phyloP scores from a whole-genome alignment of 2,329 filamentous ascomycete genomes.

The Fusarium sp. region DNA sequence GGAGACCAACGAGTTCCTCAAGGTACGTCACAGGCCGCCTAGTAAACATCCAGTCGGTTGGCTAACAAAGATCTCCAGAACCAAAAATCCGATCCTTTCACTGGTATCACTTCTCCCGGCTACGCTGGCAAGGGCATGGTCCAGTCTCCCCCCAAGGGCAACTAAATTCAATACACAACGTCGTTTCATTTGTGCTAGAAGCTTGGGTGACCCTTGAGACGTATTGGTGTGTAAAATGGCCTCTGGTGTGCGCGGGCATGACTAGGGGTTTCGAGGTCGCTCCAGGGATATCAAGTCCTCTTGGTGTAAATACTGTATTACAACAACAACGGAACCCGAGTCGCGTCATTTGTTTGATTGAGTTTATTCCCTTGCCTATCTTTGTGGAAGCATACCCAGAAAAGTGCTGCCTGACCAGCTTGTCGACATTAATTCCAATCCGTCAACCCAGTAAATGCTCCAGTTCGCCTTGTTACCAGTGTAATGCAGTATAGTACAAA shows the following conservation, averaged over 20 bases:
- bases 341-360: slow-evolving; percentile 49
- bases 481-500: background rate
- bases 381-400: slow-evolving; percentile 19
- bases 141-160: slow-evolving; percentile 71
- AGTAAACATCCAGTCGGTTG: background rate
- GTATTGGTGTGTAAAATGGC: slow-evolving; percentile 51
- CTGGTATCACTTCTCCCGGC: slow-evolving; percentile 81
- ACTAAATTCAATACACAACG: slow-evolving; percentile 52
- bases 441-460: slow-evolving; percentile 26
- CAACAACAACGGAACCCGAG: slow-evolving; percentile 54
- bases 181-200: slow-evolving; percentile 53
- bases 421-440: slow-evolving; percentile 24
- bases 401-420: slow-evolving; percentile 22
- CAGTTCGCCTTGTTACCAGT: slow-evolving; percentile 15
- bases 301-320: slow-evolving; percentile 59
- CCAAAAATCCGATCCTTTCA: slow-evolving; percentile 88
- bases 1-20: slow-evolving; percentile 91
- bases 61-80: slow-evolving; percentile 61
- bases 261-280: slow-evolving; percentile 48
- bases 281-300: slow-evolving; percentile 46
- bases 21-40: slow-evolving; percentile 63
- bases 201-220: slow-evolving; percentile 47
- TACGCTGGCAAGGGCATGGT: slow-evolving; percentile 84
- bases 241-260: slow-evolving; percentile 44
- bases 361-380: slow-evolving; percentile 40